phyloP scores from a whole-genome alignment of 768 basidiomycete species.

The Polyporus arcularius region DNA sequence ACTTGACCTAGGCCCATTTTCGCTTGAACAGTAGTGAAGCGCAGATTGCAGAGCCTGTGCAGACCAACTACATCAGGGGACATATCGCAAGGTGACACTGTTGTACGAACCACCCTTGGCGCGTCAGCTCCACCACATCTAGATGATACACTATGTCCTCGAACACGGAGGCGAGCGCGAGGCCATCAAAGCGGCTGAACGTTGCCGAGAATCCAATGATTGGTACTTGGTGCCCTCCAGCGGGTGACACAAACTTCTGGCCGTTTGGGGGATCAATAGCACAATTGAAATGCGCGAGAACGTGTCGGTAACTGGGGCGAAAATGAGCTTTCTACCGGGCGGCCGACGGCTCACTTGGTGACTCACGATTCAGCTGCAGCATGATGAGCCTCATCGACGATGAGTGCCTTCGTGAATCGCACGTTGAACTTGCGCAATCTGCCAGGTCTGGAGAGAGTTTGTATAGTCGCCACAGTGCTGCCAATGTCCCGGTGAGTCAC shows the following conservation, averaged over 20 bases:
- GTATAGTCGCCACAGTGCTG: slow-evolving; percentile 88
- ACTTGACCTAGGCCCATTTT: slow-evolving; percentile 70
- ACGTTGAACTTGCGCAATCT: slow-evolving; percentile 82
- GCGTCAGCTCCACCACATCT: slow-evolving; percentile 89
- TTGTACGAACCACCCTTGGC: slow-evolving; percentile 72
- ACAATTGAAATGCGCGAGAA: slow-evolving; percentile 81
- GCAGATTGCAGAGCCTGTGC: slow-evolving; percentile 78
- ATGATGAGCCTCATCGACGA: slow-evolving; percentile 95
- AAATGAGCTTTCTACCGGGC: neutral
- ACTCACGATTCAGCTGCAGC: slow-evolving; percentile 84
- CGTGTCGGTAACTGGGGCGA: slow-evolving; percentile 65
- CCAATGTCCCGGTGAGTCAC: neutral
- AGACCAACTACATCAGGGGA: too few relatives aligned
- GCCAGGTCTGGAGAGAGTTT: slow-evolving; percentile 67
- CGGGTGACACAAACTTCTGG: slow-evolving; percentile 34
- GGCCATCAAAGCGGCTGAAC: slow-evolving; percentile 87
- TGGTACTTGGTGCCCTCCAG: slow-evolving; percentile 57
- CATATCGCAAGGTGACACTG: neutral
- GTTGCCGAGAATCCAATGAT: slow-evolving; percentile 95
- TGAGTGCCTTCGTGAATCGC: slow-evolving; percentile 63
- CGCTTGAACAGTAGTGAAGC: slow-evolving; percentile 80
- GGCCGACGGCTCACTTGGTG: neutral
- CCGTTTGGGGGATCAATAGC: slow-evolving; percentile 58
- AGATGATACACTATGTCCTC: slow-evolving; percentile 90
- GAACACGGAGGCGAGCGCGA: slow-evolving; percentile 87